Base-by-base conservation (phyloP, 495 filamentous ascomycete species). In the Talaromyces stipitatus region DNA sequence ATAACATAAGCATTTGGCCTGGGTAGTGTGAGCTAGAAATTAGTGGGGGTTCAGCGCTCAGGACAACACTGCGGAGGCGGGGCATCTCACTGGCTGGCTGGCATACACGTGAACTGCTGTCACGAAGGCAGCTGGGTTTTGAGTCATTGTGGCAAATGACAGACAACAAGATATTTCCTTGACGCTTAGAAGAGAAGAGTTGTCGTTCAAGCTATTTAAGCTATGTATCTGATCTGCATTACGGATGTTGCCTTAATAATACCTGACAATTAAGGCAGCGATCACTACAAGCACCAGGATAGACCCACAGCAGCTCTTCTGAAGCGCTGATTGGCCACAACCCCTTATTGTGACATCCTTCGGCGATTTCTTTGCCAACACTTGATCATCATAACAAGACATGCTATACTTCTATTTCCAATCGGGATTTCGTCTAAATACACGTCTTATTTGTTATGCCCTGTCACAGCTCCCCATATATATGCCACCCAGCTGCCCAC, bases 381-480 rank as follows among this genome's bases (percentile, higher is more conserved):
- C n/a, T n/a, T n/a, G 36, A 9, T 41, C 36, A 16, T 29, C 28
- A 29, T 29, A 3, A 4, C 4, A 9, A 29, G 28, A 29, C 28
- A 29, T n/a, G n/a, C n/a, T n/a, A n/a, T n/a, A n/a, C n/a, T n/a
- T n/a, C n/a, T n/a, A n/a, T n/a, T n/a, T n/a, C n/a, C n/a, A 9
- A 29, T 29, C 28, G 9, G 9, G 36, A 41, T 10, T 2, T 10
- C 2, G 4, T 10, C 30, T 10, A 7, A 32, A 6, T 16, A 16
- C 4, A 6, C 33, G 16, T 9, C 33, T 38, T 9, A 18, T 41
- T 18, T 62, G 48, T 74, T 72, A 46, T 75, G 61, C 0, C 72
- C 71, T 1, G 73, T 76, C 14, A 70, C 65, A 8, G 68, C 69
- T 8, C 73, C 72, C 73, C 74, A 76, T 43, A 77, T 72, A 65